Evolutionary conservation across 2,329 filamentous ascomycete genomes (phyloP), one percentile per base, ranked within the genome.

Genomic region (Annulohypoxylon truncatum): DNA sequence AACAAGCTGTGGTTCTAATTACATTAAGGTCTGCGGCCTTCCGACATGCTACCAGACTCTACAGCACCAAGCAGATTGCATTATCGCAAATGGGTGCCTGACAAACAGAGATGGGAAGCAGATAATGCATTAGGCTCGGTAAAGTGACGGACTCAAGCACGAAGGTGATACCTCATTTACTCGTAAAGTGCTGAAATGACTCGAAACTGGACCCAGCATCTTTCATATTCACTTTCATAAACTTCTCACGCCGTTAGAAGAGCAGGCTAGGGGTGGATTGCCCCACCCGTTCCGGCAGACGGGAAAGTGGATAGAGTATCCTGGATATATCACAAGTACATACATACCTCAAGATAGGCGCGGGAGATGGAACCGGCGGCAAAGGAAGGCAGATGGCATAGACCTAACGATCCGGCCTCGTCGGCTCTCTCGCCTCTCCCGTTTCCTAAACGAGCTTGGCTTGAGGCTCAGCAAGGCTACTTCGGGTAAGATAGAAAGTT

Each of bases 11-110:
- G 74, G 72, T 74, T 74, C 74, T 75, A 73, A 74, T 67, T 70
- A 75, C 75, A 72, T 75, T 75, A 73, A 73, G 69, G 71, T 63
- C 77, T 81, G 81, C 79, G 74, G 75, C 71, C 69, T 75, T 71
- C 80, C 80, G 80, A 60, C 28, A 71, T 62, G 69, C 66, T 67
- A 70, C 73, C 68, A 68, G 55, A 60, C 61, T 59, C 38, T 59
- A 64, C 48, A 69, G 67, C 66, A 62, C 64, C 66, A 69, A 72
- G 69, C 72, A 73, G 71, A 75, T 73, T 58, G 72, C 60, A 61
- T 66, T 62, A 67, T 73, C 67, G 69, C 60, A 70, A 72, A 67
- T 72, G 64, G 65, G 68, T 71, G 66, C 65, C 40, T 72, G 68
- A 72, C 75, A 77, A 79, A 78, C 75, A 72, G 68, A 73, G 71